A percentile compares a stretch with the other conserved stretches of the same genome.
phyloP scores from a whole-genome alignment of 108 stramenopile genomes.

The Seminavis robusta region DNA sequence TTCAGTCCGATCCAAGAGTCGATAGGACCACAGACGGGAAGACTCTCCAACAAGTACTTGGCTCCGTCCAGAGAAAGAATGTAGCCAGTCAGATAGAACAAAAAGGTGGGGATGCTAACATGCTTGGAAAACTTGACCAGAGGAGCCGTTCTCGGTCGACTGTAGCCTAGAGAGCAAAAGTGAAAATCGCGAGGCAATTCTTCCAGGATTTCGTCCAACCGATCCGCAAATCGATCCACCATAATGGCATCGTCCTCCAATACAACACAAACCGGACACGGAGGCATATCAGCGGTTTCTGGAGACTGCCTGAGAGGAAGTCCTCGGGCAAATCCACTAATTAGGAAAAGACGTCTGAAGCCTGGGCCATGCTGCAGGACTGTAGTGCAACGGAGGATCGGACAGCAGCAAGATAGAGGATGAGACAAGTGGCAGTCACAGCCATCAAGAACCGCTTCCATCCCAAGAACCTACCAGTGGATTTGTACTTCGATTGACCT shows the following conservation, averaged over 20 bases:
- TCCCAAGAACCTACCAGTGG: too few species aligned
- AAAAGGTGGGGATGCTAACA: conserved; percentile 65
- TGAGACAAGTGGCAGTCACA: too few species aligned
- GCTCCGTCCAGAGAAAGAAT: conserved; percentile 68
- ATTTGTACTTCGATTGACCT: too few species aligned
- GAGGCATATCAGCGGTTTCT: conserved; percentile 49
- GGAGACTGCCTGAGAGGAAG: conserved; percentile 17
- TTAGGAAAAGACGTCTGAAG: conserved; percentile 28
- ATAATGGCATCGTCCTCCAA: conserved; percentile 83
- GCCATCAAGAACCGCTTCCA: too few species aligned
- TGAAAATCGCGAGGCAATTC: conserved; percentile 86
- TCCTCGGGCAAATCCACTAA: conserved; percentile 71
- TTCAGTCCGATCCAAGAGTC: conserved; percentile 78
- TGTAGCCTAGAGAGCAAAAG: conserved; percentile 81
- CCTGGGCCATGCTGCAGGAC: neutral
- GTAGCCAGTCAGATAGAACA: conserved; percentile 88
- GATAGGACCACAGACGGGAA: conserved; percentile 71
- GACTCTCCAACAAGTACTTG: conserved; percentile 34
- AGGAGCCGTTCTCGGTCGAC: conserved; percentile 76
- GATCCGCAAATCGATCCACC: conserved; percentile 75
- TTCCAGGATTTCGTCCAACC: conserved; percentile 48
- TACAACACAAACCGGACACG: conserved; percentile 69
- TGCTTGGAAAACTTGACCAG: conserved; percentile 62
- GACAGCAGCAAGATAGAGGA: too few species aligned
- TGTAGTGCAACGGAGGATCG: conserved; percentile 4